Conservation (phyloP, 345 rosid species). For the Syzygium jambos region DNA sequence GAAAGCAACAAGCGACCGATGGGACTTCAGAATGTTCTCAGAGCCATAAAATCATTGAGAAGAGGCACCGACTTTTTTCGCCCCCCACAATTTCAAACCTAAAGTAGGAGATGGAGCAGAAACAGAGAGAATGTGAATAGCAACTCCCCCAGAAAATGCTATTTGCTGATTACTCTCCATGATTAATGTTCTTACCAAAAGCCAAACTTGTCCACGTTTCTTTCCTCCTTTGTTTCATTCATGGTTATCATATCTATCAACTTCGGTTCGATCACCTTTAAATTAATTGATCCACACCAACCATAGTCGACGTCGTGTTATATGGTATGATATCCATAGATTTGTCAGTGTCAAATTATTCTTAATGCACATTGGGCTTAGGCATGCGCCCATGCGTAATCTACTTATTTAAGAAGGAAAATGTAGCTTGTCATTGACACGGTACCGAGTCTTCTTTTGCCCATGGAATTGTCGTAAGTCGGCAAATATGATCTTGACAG, state of each 20-base stretch:
- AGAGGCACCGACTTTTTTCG: neutral
- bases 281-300: neutral
- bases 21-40: neutral
- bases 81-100: neutral
- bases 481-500: neutral
- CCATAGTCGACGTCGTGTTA: neutral
- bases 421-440: neutral
- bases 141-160: neutral
- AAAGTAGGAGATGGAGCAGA: neutral
- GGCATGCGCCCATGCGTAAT: neutral
- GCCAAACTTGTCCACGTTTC: neutral
- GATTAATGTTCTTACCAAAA: neutral
- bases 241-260: neutral
- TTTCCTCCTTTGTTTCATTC: neutral
- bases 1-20: neutral
- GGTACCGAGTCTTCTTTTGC: neutral
- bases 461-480: neutral
- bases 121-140: neutral
- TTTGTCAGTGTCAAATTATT: neutral
- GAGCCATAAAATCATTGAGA: neutral
- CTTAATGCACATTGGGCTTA: neutral
- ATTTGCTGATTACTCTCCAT: neutral
- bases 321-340: neutral
- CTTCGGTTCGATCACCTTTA: neutral
- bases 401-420: neutral